These are phyloP conservation scores for Xylaria acuta DNA, from an alignment of 495 filamentous ascomycete genomes.

Conservation along the genomic window DNA sequence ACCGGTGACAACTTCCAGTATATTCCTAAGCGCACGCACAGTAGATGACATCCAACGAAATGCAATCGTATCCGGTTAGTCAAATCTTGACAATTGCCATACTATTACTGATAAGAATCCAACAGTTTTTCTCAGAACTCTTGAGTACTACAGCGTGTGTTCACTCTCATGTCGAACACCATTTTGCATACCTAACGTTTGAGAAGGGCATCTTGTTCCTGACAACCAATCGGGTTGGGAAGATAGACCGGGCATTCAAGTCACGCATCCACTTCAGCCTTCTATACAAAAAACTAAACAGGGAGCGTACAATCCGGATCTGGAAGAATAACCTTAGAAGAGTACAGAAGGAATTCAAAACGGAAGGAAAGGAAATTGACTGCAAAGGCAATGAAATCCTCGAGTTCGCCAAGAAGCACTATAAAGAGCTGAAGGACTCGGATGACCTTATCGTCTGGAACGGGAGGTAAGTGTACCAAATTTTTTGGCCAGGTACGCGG, in stretches of 20 bases:
- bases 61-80: constrained; percentile 44
- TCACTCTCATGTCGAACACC: too few species aligned
- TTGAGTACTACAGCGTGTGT: constrained; percentile 57
- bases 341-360: constrained; percentile 30
- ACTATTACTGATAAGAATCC: background rate
- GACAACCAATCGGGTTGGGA: constrained; percentile 58
- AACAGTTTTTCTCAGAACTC: constrained; percentile 52
- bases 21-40: constrained; percentile 57
- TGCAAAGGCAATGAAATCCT: constrained; percentile 28
- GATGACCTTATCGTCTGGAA: constrained; percentile 23
- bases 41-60: constrained; percentile 54
- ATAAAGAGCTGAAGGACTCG: too few species aligned
- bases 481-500: too few species aligned
- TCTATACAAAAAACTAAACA: constrained; percentile 49
- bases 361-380: constrained; percentile 13
- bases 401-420: constrained; percentile 25
- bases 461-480: constrained; percentile 16
- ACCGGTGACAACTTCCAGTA: constrained; percentile 4
- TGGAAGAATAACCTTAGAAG: constrained; percentile 44
- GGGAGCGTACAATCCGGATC: constrained; percentile 39
- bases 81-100: too few species aligned
- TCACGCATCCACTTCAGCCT: constrained; percentile 55
- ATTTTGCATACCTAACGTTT: too few species aligned
- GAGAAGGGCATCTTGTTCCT: constrained; percentile 55
- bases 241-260: constrained; percentile 59